phyloP scores from a whole-genome alignment of 441 rosid genomes.

The Euphorbia schlechtendalii region DNA sequence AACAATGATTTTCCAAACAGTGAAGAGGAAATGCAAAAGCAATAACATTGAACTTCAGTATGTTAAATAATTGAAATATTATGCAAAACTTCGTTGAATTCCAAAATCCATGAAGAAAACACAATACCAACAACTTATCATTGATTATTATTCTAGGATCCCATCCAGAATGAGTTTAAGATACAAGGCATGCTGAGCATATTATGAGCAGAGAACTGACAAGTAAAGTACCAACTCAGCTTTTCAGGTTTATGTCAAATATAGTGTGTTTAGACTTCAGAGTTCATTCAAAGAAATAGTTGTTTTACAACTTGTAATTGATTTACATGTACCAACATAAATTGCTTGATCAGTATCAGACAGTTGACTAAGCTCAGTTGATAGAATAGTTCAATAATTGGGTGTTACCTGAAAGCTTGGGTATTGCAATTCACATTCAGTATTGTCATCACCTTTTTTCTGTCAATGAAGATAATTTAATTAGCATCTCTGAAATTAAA shows the following conservation, averaged over 20 bases:
- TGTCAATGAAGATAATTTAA: conserved; percentile 29
- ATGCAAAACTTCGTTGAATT: background rate
- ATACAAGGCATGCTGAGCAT: too few species aligned
- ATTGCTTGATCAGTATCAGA: too few species aligned
- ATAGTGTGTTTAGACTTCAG: too few species aligned
- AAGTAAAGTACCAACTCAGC: too few species aligned
- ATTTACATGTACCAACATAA: too few species aligned
- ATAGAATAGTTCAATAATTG: background rate
- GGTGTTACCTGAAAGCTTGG: conserved; percentile 67
- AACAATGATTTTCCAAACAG: background rate
- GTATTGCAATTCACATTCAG: conserved; percentile 44
- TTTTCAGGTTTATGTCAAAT: too few species aligned
- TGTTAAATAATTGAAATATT: background rate
- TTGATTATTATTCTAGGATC: background rate
- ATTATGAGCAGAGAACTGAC: too few species aligned
- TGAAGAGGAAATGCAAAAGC: background rate
- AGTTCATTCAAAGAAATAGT: too few species aligned
- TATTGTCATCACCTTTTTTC: conserved; percentile 54
- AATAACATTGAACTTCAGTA: background rate
- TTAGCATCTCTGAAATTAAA: conserved; percentile 6
- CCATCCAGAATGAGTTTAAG: too few species aligned
- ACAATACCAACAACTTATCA: background rate
- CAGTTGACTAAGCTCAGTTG: background rate
- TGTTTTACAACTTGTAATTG: too few species aligned
- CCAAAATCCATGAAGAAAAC: background rate